Base-by-base conservation (phyloP, 805 yeast genomes). In the Lachancea dasiensis region DNA sequence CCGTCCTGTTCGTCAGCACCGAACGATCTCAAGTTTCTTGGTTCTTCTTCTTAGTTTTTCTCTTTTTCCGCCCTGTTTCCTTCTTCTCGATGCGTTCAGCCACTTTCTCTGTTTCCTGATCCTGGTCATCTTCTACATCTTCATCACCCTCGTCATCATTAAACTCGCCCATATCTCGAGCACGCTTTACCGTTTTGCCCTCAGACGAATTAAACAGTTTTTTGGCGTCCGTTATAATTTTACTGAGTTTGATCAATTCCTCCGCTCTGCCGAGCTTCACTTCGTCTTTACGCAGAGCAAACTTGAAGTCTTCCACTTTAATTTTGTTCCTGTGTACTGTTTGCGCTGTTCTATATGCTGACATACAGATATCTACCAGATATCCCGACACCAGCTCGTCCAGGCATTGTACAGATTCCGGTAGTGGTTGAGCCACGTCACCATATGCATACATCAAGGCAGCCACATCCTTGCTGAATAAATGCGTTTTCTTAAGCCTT, bases 391-490 rank as follows among this genome's bases (percentile, higher is more conserved):
- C 68, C 5, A 81, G 67, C 45, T 82, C 90, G 48, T 82, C 90
- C 22, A 82, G 52, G 3, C 75, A 73, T 23, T 77, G 76, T 1
- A 79, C 75, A 0, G 85, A 77, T 40, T 80, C 85, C 9, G 73
- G 69, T 30, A 75, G 65, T 1, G 90, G 90, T 31, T 76, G 69
- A n/a, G 73, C 61, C 2, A 73, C 79, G 51, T 82, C 90, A 1
- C 90, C 90, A 55, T 72, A 81, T 0, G 87, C 87, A 47, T 75
- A 82, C 39, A 82, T 58, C 34, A 82, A 56, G 0, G 82, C 69
- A 46, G 74, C 72, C 22, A 79, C 63, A 44, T 75, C 79, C 30
- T 65, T 68, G 4, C 73, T 56, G 49, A 73, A 73, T 10, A 69
- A 50, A 45, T 66, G 67, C 1, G 70, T 56, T 49, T 63, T 62